Evolutionary conservation across 352 stramenopile genomes (phyloP), one percentile per base, ranked within the genome.

Genomic region (Globisporangium mamillatum): DNA sequence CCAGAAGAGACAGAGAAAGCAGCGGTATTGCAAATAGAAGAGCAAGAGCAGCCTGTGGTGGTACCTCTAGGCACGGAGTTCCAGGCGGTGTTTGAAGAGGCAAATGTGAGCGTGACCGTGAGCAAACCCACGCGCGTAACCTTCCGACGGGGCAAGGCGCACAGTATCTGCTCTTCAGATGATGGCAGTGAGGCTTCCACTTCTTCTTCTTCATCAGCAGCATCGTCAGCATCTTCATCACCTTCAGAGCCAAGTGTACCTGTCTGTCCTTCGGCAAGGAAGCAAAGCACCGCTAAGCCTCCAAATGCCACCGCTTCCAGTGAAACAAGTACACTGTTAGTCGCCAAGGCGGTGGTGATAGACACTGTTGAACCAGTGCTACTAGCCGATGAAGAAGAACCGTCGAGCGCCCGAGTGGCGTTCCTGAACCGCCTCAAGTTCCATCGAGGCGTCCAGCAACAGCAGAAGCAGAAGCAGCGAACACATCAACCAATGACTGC

Each of bases 341-440:
- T 36, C 10, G 53, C 24, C 10, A 16, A 62, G 56, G 22, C 36
- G 38, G 27, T 48, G 38, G 50, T 69, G 29, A n/a, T 57, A 2
- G 66, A 62, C 46, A 55, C 67, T n/a, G 75, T 54, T 34, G 63
- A 64, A 22, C 61, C 71, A 16, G 44, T 25, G 25, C 10, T 38
- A 32, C 8, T 16, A n/a, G 68, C 66, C 54, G 68, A 72, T 9
- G 75, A 72, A 16, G 61, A 68, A 52, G 64, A 74, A 10, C 69
- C 63, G 1, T 63, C 65, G 3, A 56, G 27, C 4, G 48, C 41
- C 12, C 36, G 24, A 2, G 58, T 83, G 3, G 68, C 74, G 36
- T 81, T 71, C 64, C 74, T 74, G 1, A 75, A 56, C 25, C 79
- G 75, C n/a, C 68, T 69, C 24, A 54, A 36, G 0, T 85, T 83